These are phyloP conservation scores for Diaporthe longicolla DNA, from an alignment of 2,329 filamentous ascomycete genomes.

Conservation along the genomic window DNA sequence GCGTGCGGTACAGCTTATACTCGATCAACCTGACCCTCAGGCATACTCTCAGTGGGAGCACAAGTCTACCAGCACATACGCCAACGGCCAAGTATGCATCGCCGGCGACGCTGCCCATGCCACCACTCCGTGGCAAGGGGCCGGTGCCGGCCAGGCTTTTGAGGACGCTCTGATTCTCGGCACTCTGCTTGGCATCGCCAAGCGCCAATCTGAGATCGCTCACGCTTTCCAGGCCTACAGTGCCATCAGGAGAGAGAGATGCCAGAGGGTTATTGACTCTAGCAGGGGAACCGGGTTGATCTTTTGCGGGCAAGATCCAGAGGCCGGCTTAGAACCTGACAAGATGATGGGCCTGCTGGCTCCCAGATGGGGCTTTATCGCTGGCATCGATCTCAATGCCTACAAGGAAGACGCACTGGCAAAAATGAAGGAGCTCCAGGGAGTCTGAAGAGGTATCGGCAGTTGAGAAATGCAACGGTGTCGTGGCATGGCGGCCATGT, in stretches of 20 bases:
- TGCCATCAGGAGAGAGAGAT: conserved; percentile 33
- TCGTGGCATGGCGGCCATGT: no score
- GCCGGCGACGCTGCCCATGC: conserved; percentile 43
- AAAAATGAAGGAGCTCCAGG: conserved; percentile 33
- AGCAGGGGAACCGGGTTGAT: conserved; percentile 39
- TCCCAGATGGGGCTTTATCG: conserved; percentile 41
- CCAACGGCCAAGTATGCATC: conserved; percentile 35
- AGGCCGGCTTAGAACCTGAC: conserved; percentile 38
- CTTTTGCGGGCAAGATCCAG: conserved; percentile 41
- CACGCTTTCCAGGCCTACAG: conserved; percentile 40
- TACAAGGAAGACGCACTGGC: conserved; percentile 39
- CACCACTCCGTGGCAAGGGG: conserved; percentile 42
- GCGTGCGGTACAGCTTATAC: conserved; percentile 34
- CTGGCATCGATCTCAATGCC: conserved; percentile 31
- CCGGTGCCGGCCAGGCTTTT: conserved; percentile 42
- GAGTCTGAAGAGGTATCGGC: neutral
- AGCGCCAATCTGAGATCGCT: conserved; percentile 18
- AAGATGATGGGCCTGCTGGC: conserved; percentile 36
- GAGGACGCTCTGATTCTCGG: conserved; percentile 43
- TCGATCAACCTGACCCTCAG: conserved; percentile 39
- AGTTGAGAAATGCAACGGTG: no score
- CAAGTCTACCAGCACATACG: conserved; percentile 40
- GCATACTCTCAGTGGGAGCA: conserved; percentile 44
- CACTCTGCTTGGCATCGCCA: conserved; percentile 28
- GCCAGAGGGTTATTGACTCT: conserved; percentile 42